A percentile compares a stretch with the other conserved stretches of the same genome.
phyloP scores from a whole-genome alignment of 768 basidiomycete genomes.

The Fomitopsis pulvina region DNA sequence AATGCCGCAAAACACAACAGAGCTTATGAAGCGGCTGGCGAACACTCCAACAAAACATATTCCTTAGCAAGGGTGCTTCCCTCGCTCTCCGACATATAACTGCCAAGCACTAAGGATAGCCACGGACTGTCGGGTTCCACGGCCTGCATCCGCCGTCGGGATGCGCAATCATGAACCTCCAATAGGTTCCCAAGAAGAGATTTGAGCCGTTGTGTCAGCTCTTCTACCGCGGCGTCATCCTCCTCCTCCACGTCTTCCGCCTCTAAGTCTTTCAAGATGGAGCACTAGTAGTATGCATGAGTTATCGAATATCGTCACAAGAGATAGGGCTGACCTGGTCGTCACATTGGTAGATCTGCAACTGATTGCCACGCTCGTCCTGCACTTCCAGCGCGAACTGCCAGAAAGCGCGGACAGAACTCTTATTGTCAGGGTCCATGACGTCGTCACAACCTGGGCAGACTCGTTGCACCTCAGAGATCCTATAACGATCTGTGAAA shows the following conservation, averaged over 20 bases:
- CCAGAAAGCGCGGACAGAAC: conserved; percentile 36
- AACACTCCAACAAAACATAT: background rate
- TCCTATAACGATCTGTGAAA: conserved; percentile 26
- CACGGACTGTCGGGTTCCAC: background rate
- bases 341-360: conserved; percentile 44
- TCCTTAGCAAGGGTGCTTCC: background rate
- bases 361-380: conserved; percentile 37
- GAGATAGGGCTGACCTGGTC: conserved; percentile 30
- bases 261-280: conserved; percentile 37
- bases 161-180: conserved; percentile 28
- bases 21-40: background rate
- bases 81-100: conserved; percentile 6
- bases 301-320: conserved; percentile 5
- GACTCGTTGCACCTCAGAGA: conserved; percentile 29
- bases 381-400: conserved; percentile 44
- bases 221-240: conserved; percentile 25
- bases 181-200: conserved; percentile 43
- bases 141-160: conserved; percentile 4
- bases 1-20: too few species aligned
- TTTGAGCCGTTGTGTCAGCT: conserved; percentile 34
- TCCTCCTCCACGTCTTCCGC: conserved; percentile 40
- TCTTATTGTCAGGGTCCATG: conserved; percentile 38
- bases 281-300: background rate
- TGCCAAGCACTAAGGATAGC: conserved; percentile 10
- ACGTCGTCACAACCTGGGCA: conserved; percentile 48